Base-by-base conservation (phyloP, 2,329 filamentous ascomycete genomes). In the Cordyceps cateniannulata region DNA sequence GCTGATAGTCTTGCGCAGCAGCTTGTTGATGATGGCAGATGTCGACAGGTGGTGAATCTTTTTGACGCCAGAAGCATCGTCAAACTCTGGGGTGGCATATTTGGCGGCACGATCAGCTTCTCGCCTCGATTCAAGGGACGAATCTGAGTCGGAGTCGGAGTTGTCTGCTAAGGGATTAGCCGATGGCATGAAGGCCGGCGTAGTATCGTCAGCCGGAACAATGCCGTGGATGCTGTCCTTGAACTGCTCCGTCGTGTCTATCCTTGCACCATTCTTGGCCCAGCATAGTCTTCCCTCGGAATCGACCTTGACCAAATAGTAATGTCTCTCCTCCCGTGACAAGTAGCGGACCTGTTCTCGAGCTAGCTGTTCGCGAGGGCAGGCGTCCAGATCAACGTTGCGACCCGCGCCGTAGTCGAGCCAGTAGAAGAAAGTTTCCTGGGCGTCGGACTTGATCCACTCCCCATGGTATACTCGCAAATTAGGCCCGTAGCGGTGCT, bases 361-460 rank as follows among this genome's bases (percentile, higher is more conserved):
- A 56, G 95, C 90, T 7, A 96, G 77, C 16, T 85, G 79, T 62
- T 90, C 87, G 40, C 93, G 81, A 1, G 91, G 87, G 64, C 91
- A 91, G 0, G 84, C 81, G 3, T 85, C 81, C 14, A 93, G 76
- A 64, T 93, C 88, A 48, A 95, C 70, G 44, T 82, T 72, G 66
- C 79, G 85, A 0, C 93, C 93, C 53, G 87, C 87, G 5, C 93
- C 93, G 62, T 89, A 80, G 70, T 97, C 93, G 1, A 96, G 79
- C 92, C 93, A 96, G 75, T 92, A 93, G 72, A 96, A 96, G 80
- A 93, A 97, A 70, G 95, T 96, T 71, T 96, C 88, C 5, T 85
- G 83, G 0, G 91, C 93, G 29, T 89, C 79, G 1, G 85, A 79
- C 63, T 82, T 84, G 72, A 91, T 91, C 93, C 93, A 97, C 65